Evolutionary conservation across 73 alveolate species (phyloP), one percentile per base, ranked within the genome.

Genomic region (Paramecium caudatum): DNA sequence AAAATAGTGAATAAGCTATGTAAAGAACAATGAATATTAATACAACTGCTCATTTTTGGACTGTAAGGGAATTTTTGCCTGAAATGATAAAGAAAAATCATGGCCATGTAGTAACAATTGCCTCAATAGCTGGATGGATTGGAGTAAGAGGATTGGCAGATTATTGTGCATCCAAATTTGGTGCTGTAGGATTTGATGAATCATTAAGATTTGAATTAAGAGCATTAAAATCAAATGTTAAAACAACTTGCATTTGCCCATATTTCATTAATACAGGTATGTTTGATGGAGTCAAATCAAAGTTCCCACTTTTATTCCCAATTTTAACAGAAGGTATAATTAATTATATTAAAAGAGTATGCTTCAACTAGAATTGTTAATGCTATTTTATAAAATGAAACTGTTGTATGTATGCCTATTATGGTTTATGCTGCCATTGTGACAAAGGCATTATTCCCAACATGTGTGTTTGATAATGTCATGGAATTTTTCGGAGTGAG

Each of bases 171-270:
- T 93, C 97, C 32, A 95, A 95, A 90, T 94, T 48, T 36, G 98
- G 95, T 5, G 98, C 98, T 37, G 90, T 93, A 46, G 98, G 98
- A 45, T 85, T 95, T 43, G 98, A 95, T 91, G 98, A 95, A 82
- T 55, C 95, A 16, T 65, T 95, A 10, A 92, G 98, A 81, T 62
- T 91, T 50, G 98, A 95, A 90, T 25, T 95, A 68, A 90, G 82
- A 33, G 94, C 92, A 43, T 39, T 68, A 2, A 88, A 90, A 10
- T 47, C 87, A 45, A 91, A 91, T 21, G 91, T 95, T 2, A 94
- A 94, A 62, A 95, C 98, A 0, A 95, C 98, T 16, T 94, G 97
- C 74, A 91, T 95, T 50, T 94, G 98, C 85, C 98, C 98, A 3
- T 93, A 63, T 80, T 94, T 78, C 90, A 95, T 95, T 41, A 92